Evolutionary conservation across 306 rosid genomes (phyloP).

Genomic region (Heteromeles arbutifolia): DNA sequence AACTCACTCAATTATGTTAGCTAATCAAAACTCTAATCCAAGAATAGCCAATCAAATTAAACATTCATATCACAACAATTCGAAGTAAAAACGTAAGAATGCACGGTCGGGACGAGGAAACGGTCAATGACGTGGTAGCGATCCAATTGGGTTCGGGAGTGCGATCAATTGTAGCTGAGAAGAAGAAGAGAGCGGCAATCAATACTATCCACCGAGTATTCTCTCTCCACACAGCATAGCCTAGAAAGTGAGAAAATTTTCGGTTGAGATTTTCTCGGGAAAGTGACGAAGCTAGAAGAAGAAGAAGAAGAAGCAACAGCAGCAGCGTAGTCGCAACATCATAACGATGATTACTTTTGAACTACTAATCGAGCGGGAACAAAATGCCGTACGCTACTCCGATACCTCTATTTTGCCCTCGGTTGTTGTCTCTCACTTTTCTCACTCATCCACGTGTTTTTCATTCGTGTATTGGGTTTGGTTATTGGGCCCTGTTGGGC

Average conservation of each 20-base stretch:
- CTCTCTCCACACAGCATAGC: not conserved
- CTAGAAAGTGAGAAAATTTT: not conserved
- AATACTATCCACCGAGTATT: not conserved
- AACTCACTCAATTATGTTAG: too few relatives aligned
- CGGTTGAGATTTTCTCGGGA: not conserved
- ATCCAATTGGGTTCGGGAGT: not conserved
- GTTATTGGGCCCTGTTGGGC: not conserved
- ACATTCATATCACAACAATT: not conserved
- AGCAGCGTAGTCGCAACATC: not conserved
- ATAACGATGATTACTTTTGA: slow-evolving; percentile 6
- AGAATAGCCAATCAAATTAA: not conserved
- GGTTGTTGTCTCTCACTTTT: not conserved
- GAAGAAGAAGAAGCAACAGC: not conserved
- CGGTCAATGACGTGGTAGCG: not conserved
- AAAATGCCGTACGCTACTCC: not conserved
- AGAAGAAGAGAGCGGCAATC: not conserved
- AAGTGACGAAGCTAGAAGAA: not conserved
- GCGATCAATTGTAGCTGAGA: not conserved
- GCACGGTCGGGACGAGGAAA: not conserved
- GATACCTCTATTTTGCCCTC: not conserved
- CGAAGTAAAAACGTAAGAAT: not conserved
- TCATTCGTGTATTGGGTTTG: not conserved
- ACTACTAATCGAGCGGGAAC: slow-evolving; percentile 16
- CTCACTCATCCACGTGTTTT: not conserved
- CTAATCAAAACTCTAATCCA: too few relatives aligned